Evolutionary conservation across 345 rosid genomes (phyloP).

Genomic region (Populus tremula): DNA sequence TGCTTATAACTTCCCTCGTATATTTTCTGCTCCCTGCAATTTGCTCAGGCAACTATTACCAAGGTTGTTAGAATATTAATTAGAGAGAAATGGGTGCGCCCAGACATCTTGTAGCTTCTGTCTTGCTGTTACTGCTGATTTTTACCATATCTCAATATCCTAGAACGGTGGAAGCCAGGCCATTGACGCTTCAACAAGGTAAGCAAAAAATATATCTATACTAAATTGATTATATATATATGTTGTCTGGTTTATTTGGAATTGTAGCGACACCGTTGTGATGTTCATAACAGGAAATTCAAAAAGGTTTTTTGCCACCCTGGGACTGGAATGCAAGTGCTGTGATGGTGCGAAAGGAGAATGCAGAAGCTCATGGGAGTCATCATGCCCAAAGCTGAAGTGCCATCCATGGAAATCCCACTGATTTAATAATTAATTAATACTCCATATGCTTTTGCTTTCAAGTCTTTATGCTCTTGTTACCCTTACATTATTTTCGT

Average conservation of each 20-base stretch:
- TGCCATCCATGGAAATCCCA: constrained; percentile 45
- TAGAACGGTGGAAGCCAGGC: not conserved
- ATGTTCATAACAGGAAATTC: constrained; percentile 20
- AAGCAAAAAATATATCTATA: not conserved
- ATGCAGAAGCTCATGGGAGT: constrained; percentile 38
- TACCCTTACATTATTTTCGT: not conserved
- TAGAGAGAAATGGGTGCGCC: constrained; percentile 1
- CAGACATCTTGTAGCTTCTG: not conserved
- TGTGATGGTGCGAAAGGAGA: constrained; percentile 42
- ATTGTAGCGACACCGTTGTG: not conserved
- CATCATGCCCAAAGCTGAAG: constrained; percentile 36
- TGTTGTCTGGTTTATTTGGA: not conserved
- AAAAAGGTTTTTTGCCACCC: constrained; percentile 19
- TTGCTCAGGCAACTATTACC: too few relatives aligned
- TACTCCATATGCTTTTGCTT: not conserved
- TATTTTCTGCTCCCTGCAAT: not conserved
- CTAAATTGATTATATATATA: too few relatives aligned
- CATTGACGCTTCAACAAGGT: constrained; percentile 5
- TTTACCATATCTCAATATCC: not conserved
- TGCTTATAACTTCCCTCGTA: not conserved
- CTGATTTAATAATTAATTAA: not conserved
- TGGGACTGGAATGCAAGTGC: constrained; percentile 50
- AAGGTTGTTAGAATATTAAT: not conserved
- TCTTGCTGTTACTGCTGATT: not conserved
- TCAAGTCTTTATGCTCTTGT: not conserved